phyloP scores from a whole-genome alignment of 1,284 basidiomycete species.

The Melampsora medusae region DNA sequence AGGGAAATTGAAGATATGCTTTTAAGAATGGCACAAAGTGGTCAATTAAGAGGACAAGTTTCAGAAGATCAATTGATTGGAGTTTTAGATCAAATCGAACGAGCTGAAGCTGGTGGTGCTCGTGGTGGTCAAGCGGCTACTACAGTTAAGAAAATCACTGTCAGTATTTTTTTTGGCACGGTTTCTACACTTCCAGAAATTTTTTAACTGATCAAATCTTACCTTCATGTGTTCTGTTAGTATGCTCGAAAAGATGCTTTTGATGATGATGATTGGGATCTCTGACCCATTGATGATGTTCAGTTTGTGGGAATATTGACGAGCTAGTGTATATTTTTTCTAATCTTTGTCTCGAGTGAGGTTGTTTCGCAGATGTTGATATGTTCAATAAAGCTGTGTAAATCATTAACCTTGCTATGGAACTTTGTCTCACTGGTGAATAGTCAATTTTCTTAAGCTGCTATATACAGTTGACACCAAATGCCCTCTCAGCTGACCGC shows the following conservation, averaged over 20 bases:
- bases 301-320: too few species aligned
- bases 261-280: conserved; percentile 44
- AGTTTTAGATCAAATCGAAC: conserved; percentile 79
- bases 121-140: background rate
- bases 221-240: conserved; percentile 4
- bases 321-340: too few species aligned
- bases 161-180: conserved; percentile 12
- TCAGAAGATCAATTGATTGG: conserved; percentile 85
- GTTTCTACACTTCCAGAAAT: background rate
- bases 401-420: too few species aligned
- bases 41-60: conserved; percentile 82
- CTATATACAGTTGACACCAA: too few species aligned
- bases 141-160: conserved; percentile 40
- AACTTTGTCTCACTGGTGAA: too few species aligned
- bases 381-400: too few species aligned
- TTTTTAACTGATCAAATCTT: background rate
- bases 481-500: too few species aligned
- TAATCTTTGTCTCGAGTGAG: too few species aligned
- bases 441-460: too few species aligned
- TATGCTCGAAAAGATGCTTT: conserved; percentile 41
- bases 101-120: conserved; percentile 44
- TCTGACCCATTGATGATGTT: background rate
- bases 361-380: too few species aligned
- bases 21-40: conserved; percentile 83
- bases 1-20: conserved; percentile 81